Base-by-base conservation (phyloP, 2,329 filamentous ascomycete species). In the Fusarium xyrophilum region DNA sequence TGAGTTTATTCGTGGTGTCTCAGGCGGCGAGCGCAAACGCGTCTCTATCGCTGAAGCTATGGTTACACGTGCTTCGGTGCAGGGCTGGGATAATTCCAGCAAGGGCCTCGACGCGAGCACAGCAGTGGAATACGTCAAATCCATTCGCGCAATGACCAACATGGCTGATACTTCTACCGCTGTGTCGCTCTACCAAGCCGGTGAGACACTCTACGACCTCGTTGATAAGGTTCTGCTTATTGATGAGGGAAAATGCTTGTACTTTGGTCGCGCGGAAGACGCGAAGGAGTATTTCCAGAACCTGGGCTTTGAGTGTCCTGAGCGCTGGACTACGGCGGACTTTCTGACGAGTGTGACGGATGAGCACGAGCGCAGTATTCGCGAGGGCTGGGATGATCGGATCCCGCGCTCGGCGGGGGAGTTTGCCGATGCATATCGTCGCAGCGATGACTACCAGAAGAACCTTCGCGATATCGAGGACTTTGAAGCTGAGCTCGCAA, bases 321-420 rank as follows among this genome's bases (percentile, higher is more conserved):
- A 88, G 25, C 85, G 91, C 17, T 88, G 89, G 84, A 93, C 90
- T 0, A 89, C 89, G 0, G 88, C 82, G 21, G 92, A 95, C 76
- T 95, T 94, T 77, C 79, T 94, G 35, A 94, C 91, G 0, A 92
- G 90, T 4, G 89, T 94, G 73, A 93, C 88, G 11, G 92, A 95
- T 75, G 86, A 89, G 2, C 86, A 85, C 13, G 91, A 93, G 73
- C 85, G 93, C 36, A 84, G 85, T 19, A 89, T 93, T 75, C 86
- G 89, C 23, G 77, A 82, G 1, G 91, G 90, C 2, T 89, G 83
- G 68, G 88, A 93, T 72, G 81, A 84, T 12, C 86, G 84, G 6
- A 87, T 89, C 2, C 92, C 92, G 0, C 91, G 89, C 73, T 91
- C 89, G 0, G 81, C 91, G 0, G 84, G 87, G 51, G 91, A 92